Conservation (phyloP, 257 asterid genomes). For the Coffea eugenioides region DNA sequence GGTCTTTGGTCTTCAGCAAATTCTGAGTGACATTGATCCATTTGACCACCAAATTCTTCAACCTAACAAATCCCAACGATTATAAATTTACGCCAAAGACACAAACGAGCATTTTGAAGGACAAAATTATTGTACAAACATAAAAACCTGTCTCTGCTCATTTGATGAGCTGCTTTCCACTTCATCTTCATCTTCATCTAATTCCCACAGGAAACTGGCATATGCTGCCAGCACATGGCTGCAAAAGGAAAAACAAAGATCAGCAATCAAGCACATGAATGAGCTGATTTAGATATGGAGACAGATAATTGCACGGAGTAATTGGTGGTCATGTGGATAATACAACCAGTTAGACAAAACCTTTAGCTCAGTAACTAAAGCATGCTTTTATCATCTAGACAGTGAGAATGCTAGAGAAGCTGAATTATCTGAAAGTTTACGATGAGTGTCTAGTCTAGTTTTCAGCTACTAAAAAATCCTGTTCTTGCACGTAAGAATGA, state of each 20-base stretch:
- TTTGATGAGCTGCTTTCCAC: constrained; percentile 26
- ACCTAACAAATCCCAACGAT: constrained; percentile 34
- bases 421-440: background rate
- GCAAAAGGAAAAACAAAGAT: constrained; percentile 30
- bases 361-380: background rate
- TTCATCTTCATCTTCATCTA: constrained; percentile 52
- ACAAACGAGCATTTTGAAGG: background rate
- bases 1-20: constrained; percentile 46
- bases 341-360: background rate
- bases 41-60: constrained; percentile 25
- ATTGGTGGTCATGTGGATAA: background rate
- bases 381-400: background rate
- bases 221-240: constrained; percentile 80
- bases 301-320: background rate
- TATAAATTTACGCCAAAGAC: background rate
- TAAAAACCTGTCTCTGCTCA: constrained; percentile 37
- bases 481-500: background rate
- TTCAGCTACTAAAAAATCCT: background rate
- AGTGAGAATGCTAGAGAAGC: background rate
- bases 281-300: background rate
- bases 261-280: constrained; percentile 7
- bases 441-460: background rate
- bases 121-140: too few species aligned
- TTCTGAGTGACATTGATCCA: constrained; percentile 19
- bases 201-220: constrained; percentile 78